Evolutionary conservation across 148 eudicot species (phyloP), one percentile per base, ranked within the genome.

Genomic region (Fagopyrum homotropicum): DNA sequence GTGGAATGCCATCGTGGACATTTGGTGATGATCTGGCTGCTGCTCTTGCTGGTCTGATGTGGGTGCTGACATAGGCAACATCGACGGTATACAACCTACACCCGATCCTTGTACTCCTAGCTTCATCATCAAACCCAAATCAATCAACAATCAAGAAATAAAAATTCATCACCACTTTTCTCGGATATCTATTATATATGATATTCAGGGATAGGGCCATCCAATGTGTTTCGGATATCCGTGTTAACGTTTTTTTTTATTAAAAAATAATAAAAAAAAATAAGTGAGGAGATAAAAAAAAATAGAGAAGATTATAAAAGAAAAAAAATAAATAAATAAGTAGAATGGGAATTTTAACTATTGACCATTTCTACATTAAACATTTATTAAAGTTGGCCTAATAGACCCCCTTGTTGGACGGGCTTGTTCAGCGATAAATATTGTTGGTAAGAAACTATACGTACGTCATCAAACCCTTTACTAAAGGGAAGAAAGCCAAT

Each of bases 391-490:
- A 22, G 26, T 22, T 22, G 26, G 26, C 26, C 26, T 22, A 22
- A 22, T 22, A 22, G 26, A 22, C 26, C 26, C 26, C 26, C 26
- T 22, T 22, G 26, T 22, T 22, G 26, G 26, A 22, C 26, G 0
- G 26, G 26, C 26, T 22, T 22, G 26, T 22, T 22, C 26, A 22
- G 26, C 26, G 26, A 22, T 22, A 22, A 22, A 22, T 22, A 22
- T 22, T 22, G 26, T 22, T 22, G 0, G 26, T 22, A 22, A 22
- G 52, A 7, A 49, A 8, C 4, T 7, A 4, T 17, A 57, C 26
- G n/a, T 86, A 90, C 95, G 91, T 92, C 88, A 79, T 89, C 88
- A 78, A 88, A 91, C 69, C 77, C 68, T 84, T 85, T 90, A 72
- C 93, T 80, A 72, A 83, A 91, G 19, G 93, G 87, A 35, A 79